A percentile compares a stretch with the other conserved stretches of the same genome.
These are phyloP conservation scores for Tuber indicum DNA, from an alignment of 495 filamentous ascomycete species.

Conservation along the genomic window DNA sequence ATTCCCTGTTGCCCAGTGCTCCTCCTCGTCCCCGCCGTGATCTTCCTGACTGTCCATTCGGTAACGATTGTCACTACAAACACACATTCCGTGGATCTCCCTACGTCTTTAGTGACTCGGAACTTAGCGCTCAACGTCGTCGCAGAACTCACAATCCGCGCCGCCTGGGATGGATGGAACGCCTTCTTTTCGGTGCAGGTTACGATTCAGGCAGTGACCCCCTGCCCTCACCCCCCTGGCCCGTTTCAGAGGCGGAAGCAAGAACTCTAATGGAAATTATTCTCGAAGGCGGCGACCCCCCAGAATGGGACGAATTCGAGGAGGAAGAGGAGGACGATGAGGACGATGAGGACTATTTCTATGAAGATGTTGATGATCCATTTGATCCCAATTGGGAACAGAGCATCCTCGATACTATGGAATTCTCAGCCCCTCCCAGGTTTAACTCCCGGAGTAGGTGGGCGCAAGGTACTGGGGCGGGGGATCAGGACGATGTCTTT, in stretches of 20 bases:
- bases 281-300: constrained; percentile 19
- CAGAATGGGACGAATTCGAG: constrained; percentile 23
- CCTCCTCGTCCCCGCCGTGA: constrained; percentile 3
- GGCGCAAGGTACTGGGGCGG: not conserved
- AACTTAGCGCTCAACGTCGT: constrained; percentile 28
- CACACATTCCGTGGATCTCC: constrained; percentile 30
- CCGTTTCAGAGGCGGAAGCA: constrained; percentile 12
- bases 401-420: not conserved
- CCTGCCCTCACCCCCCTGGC: constrained; percentile 10
- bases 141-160: constrained; percentile 7
- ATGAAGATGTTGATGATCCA: constrained; percentile 19
- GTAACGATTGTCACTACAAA: constrained; percentile 42
- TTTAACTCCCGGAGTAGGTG: not conserved
- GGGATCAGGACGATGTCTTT: not conserved
- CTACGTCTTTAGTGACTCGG: constrained; percentile 34
- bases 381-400: not conserved
- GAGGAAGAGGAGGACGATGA: constrained; percentile 18
- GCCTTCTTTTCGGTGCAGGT: constrained; percentile 19
- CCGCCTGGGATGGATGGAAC: constrained; percentile 21
- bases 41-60: constrained; percentile 40
- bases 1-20: constrained; percentile 23
- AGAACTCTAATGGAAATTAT: constrained; percentile 33
- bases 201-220: constrained; percentile 12
- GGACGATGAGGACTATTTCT: constrained; percentile 13
- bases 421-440: not conserved